phyloP scores from a whole-genome alignment of 208 protist genomes.

The Crithidia brevicula region DNA sequence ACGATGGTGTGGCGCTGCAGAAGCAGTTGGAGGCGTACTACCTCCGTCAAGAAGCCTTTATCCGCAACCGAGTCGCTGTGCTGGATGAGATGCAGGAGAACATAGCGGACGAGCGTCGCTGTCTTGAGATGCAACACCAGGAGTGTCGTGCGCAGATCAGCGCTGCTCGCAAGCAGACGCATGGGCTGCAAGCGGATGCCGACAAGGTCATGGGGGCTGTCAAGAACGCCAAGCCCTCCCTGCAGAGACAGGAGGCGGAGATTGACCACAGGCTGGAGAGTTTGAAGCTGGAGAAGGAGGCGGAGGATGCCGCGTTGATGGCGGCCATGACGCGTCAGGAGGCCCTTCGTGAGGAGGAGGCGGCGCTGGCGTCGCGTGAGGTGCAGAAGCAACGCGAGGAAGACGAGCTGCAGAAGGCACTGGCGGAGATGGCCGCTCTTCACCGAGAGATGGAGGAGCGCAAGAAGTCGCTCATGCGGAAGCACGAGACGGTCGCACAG shows the following conservation, averaged over 20 bases:
- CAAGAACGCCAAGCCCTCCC: slow-evolving; percentile 31
- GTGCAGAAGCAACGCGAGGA: slow-evolving; percentile 55
- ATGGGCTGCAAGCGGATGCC: slow-evolving; percentile 53
- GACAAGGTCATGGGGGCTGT: slow-evolving; percentile 47
- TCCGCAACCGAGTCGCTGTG: slow-evolving; percentile 78
- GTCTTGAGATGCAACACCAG: slow-evolving; percentile 83
- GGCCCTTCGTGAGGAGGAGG: slow-evolving; percentile 51
- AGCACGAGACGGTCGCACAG: slow-evolving; percentile 65
- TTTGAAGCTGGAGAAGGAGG: slow-evolving; percentile 39
- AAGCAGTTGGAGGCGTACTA: slow-evolving; percentile 83
- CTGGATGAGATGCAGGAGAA: slow-evolving; percentile 80
- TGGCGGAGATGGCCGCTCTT: slow-evolving; percentile 56
- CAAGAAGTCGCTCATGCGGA: slow-evolving; percentile 56
- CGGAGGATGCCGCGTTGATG: slow-evolving; percentile 54
- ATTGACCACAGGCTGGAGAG: slow-evolving; percentile 51
- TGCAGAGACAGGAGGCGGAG: slow-evolving; percentile 58
- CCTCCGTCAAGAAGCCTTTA: slow-evolving; percentile 72
- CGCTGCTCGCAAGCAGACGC: slow-evolving; percentile 45
- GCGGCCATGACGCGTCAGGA: slow-evolving; percentile 41
- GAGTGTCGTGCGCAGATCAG: slow-evolving; percentile 87
- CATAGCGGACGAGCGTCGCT: slow-evolving; percentile 85
- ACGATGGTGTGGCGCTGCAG: slow-evolving; percentile 46
- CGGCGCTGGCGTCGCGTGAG: slow-evolving; percentile 46
- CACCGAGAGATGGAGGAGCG: slow-evolving; percentile 74
- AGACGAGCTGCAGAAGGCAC: slow-evolving; percentile 62